Base-by-base conservation (phyloP, 2,329 filamentous ascomycete species). In the Diplocarpon rosae region DNA sequence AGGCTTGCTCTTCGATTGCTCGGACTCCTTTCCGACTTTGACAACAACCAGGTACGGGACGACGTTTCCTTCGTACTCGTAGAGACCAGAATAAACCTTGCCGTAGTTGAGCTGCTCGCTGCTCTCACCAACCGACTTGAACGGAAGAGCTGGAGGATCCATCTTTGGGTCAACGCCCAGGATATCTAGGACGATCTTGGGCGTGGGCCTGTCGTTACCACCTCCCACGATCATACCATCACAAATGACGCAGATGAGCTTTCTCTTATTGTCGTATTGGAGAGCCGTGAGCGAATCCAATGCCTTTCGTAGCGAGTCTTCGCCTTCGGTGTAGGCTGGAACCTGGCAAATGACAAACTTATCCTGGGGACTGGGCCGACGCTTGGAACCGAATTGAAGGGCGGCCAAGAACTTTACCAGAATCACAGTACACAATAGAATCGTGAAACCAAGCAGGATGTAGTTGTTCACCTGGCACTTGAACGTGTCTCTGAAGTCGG, bases 321-420 rank as follows among this genome's bases (percentile, higher is more conserved):
- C 92, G 57, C 88, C 92, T 69, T 98, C 92, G 0, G 92, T 98
- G 61, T 98, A 98, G 5, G 92, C 92, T 9, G 92, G 92, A 28
- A 98, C 88, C 64, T 95, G 88, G 65, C 92, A 96, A 54, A 98
- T 96, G 56, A 98, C 89, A 58, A 98, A 98, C 63, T 96, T 98
- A 65, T 98, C 92, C 64, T 96, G 92, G 31, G 88, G 84, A 5
- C 84, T 75, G 2, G 92, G 92, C 14, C 86, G 81, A 47, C 85
- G 78, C 69, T 95, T 95, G 5, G 88, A 88, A 37, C 90, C 89
- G 49, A 98, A 85, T 59, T 95, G 92, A 34, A 98, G 73, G 11
- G 92, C 92, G 42, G 92, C 80, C 59, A 98, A 63, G 68, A 98
- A 98, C 66, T 96, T 98, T 66, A 85, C 67, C 40, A 80, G 60